Evolutionary conservation across 768 basidiomycete species (phyloP).

Genomic region (Filobasidium floriforme): DNA sequence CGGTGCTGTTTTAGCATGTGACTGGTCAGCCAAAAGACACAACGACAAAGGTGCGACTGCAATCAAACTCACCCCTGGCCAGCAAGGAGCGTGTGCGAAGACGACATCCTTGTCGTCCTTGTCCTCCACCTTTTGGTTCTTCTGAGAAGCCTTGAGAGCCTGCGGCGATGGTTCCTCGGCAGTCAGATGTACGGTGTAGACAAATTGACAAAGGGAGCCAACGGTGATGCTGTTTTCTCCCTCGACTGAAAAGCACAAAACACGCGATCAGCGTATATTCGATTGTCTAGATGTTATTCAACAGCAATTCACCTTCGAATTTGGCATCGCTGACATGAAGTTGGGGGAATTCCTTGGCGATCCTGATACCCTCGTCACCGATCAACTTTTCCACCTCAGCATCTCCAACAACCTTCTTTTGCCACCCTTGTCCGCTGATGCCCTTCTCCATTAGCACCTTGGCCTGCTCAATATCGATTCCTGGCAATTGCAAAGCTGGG

Average conservation of each 20-base stretch:
- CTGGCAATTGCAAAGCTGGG: slow-evolving; percentile 68
- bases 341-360: slow-evolving; percentile 61
- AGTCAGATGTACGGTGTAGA: slow-evolving; percentile 63
- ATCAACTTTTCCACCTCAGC: slow-evolving; percentile 11
- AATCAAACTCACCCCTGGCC: slow-evolving; percentile 64
- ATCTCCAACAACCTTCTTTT: slow-evolving; percentile 38
- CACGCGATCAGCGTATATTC: neutral
- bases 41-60: too few relatives aligned
- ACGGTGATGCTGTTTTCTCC: slow-evolving; percentile 84
- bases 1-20: slow-evolving; percentile 54
- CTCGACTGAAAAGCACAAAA: slow-evolving; percentile 55
- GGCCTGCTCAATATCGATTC: slow-evolving; percentile 50
- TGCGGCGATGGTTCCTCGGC: slow-evolving; percentile 22
- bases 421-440: slow-evolving; percentile 47
- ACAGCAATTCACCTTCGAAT: slow-evolving; percentile 64
- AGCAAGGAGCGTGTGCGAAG: slow-evolving; percentile 83
- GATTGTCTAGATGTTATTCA: neutral
- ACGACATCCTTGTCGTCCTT: slow-evolving; percentile 42
- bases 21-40: neutral
- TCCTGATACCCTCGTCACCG: slow-evolving; percentile 48
- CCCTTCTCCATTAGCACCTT: slow-evolving; percentile 32
- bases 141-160: slow-evolving; percentile 5
- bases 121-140: neutral
- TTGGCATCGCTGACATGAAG: slow-evolving; percentile 70
- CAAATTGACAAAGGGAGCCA: slow-evolving; percentile 75